A percentile compares a stretch with the other conserved stretches of the same genome.
Evolutionary conservation across 768 basidiomycete species (phyloP).

Genomic region (Lactarius sanguifluus): DNA sequence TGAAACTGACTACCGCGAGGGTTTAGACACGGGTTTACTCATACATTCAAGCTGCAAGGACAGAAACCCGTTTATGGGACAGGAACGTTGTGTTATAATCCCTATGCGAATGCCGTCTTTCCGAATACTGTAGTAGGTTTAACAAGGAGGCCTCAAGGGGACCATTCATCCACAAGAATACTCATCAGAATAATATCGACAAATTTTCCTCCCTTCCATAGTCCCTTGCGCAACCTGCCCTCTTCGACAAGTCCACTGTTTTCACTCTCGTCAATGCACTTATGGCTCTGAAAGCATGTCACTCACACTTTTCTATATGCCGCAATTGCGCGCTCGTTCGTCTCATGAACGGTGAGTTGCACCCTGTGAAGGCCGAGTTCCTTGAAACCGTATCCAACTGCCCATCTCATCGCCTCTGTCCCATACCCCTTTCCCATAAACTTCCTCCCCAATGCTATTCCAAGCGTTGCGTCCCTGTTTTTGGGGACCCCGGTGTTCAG

Average conservation of each 20-base stretch:
- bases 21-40: neutral
- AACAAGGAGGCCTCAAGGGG: neutral
- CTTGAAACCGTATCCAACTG: constrained; percentile 32
- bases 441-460: constrained; percentile 2
- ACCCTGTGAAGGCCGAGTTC: constrained; percentile 36
- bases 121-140: neutral
- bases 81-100: neutral
- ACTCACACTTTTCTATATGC: constrained; percentile 38
- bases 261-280: neutral
- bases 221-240: constrained; percentile 31
- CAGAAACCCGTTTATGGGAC: neutral
- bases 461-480: constrained; percentile 4
- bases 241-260: constrained; percentile 44
- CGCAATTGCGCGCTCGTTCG: constrained; percentile 30
- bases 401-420: constrained; percentile 28
- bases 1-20: neutral
- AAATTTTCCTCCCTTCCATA: constrained; percentile 42
- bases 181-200: constrained; percentile 43
- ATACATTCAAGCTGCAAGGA: neutral
- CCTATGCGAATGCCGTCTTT: neutral
- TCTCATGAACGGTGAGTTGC: constrained; percentile 32
- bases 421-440: constrained; percentile 33
- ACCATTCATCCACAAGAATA: constrained; percentile 44
- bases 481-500: neutral
- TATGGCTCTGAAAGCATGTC: neutral